phyloP scores from a whole-genome alignment of 495 filamentous ascomycete species.

The Tetracladium setigerum region DNA sequence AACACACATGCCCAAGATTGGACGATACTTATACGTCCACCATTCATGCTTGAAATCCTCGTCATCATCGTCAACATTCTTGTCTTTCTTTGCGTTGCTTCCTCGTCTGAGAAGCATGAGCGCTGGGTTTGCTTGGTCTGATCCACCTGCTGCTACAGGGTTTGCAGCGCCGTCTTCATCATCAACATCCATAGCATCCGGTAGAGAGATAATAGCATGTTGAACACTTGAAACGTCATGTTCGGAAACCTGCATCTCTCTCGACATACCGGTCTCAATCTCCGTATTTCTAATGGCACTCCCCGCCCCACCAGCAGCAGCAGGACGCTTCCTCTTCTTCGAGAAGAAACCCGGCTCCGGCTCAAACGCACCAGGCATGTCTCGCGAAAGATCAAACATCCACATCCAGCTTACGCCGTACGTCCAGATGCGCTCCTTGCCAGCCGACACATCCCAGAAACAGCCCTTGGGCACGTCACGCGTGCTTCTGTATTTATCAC shows the following conservation, averaged over 20 bases:
- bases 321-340: constrained; percentile 23
- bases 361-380: constrained; percentile 40
- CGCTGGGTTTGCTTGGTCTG: too few relatives aligned
- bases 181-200: constrained; percentile 31
- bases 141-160: too few relatives aligned
- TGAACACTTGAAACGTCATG: constrained; percentile 29
- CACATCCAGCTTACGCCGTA: constrained; percentile 81
- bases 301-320: constrained; percentile 44
- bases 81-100: too few relatives aligned
- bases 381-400: constrained; percentile 80
- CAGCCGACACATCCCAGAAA: constrained; percentile 65
- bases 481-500: constrained; percentile 58
- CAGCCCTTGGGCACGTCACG: constrained; percentile 74
- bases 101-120: too few relatives aligned
- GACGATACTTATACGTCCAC: constrained; percentile 84
- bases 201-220: constrained; percentile 18
- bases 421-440: constrained; percentile 66
- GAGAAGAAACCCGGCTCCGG: not conserved
- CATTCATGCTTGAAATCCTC: constrained; percentile 36
- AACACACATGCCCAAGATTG: constrained; percentile 81
- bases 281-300: constrained; percentile 51
- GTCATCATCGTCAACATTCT: constrained; percentile 30
- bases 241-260: constrained; percentile 45
- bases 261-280: constrained; percentile 47
- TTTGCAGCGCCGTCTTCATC: constrained; percentile 20